Conservation (phyloP, 257 asterid species). For the Misopates orontium region DNA sequence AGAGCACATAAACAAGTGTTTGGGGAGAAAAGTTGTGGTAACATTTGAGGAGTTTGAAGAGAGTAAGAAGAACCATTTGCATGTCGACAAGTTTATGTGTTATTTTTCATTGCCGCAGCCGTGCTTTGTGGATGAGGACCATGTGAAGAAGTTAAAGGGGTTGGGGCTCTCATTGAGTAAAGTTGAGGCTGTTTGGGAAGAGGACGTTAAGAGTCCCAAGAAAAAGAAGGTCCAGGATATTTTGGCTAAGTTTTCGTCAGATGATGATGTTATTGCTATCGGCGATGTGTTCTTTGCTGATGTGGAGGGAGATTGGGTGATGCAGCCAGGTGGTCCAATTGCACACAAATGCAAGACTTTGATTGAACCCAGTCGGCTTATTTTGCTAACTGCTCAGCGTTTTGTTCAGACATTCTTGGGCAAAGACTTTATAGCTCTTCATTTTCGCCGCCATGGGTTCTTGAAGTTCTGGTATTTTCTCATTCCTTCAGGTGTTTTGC, state of each 20-base stretch:
- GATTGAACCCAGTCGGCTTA: conserved; percentile 87
- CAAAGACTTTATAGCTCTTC: conserved; percentile 82
- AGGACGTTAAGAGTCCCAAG: conserved; percentile 85
- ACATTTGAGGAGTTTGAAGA: conserved; percentile 83
- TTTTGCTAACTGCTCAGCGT: conserved; percentile 91
- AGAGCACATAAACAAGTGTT: conserved; percentile 76
- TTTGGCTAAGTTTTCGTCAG: conserved; percentile 58
- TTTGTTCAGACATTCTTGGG: conserved; percentile 95
- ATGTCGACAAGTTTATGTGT: conserved; percentile 72
- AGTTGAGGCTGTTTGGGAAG: conserved; percentile 79
- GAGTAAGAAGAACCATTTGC: conserved; percentile 59
- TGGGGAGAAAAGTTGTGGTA: conserved; percentile 77
- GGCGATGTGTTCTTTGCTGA: conserved; percentile 98
- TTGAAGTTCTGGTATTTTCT: conserved; percentile 84
- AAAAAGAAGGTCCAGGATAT: conserved; percentile 63
- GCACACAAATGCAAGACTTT: conserved; percentile 78
- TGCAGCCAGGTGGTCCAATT: conserved; percentile 97
- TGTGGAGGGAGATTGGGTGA: conserved; percentile 83
- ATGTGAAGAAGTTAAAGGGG: conserved; percentile 74
- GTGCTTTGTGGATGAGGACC: conserved; percentile 87
- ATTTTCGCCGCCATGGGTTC: conserved; percentile 95
- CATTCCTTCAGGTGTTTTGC: conserved; percentile 12
- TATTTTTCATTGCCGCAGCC: conserved; percentile 86
- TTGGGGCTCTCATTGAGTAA: conserved; percentile 72
- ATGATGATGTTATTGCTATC: conserved; percentile 76